Conservation (phyloP, 352 stramenopile genomes). For the Phytophthora sojae region DNA sequence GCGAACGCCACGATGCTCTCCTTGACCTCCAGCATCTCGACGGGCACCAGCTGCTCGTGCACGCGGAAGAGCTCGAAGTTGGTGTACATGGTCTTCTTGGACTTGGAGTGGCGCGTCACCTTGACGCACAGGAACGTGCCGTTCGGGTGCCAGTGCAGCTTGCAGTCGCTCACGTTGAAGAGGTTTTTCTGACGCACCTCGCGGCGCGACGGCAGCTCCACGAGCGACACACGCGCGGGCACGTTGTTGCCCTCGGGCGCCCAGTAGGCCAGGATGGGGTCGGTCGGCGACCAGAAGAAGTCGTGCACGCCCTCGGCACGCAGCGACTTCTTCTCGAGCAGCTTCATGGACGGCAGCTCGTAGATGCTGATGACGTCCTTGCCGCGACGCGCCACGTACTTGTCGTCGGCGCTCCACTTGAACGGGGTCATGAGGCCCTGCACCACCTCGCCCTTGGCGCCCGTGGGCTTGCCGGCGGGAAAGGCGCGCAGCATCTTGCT, state of each 20-base stretch:
- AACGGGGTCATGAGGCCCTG: conserved; percentile 89
- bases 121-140: conserved; percentile 95
- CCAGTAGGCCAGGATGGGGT: conserved; percentile 97
- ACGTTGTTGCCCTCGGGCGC: conserved; percentile 94
- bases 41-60: conserved; percentile 94
- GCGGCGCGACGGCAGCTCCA: conserved; percentile 95
- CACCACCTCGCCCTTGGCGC: conserved; percentile 76
- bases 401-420: conserved; percentile 97
- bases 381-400: conserved; percentile 95
- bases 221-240: conserved; percentile 96
- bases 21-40: conserved; percentile 99
- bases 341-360: conserved; percentile 96
- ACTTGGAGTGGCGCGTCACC: conserved; percentile 90
- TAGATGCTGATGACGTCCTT: conserved; percentile 95
- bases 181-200: conserved; percentile 98
- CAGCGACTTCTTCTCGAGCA: conserved; percentile 98
- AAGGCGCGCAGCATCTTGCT: conserved; percentile 89
- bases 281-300: conserved; percentile 98
- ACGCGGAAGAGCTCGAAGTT: conserved; percentile 99
- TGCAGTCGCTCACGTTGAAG: conserved; percentile 96
- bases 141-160: conserved; percentile 97
- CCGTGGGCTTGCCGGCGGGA: conserved; percentile 78
- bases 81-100: conserved; percentile 99
- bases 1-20: conserved; percentile 96
- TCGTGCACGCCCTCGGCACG: conserved; percentile 95